Evolutionary conservation across 305 asterid species (phyloP), one percentile per base, ranked within the genome.

Genomic region (Caryopteris hybrid): DNA sequence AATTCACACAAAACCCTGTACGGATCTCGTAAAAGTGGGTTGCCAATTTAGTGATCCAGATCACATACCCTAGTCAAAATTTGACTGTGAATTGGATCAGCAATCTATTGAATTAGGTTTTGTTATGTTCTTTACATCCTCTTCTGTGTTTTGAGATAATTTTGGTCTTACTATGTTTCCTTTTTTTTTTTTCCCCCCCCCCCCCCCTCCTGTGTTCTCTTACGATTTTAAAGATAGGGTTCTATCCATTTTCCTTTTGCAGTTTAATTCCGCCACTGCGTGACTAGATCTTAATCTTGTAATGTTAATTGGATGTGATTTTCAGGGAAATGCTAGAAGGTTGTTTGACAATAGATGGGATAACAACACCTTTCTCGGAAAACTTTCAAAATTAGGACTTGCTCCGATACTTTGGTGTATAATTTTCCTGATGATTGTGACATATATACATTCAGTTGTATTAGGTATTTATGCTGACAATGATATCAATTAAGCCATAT

Each of bases 241-340:
- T 47, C 42, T n/a, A 33, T 29, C 11, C 16, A 48, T 72, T 31
- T 60, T 58, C 55, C 67, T 23, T 33, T 43, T 55, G 43, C 43
- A 46, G 17, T 61, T 25, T 55, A 3, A 43, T 43, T 62, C 13
- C 55, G 51, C 66, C 54, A 38, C 34, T 53, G 21, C 31, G n/a
- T 46, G 69, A 43, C 41, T 58, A 4, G 21, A 8, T 64, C 64
- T 57, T 34, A 57, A 23, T 68, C 54, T 53, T 38, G 16, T 65
- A 20, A 43, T 61, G 50, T 51, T 72, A 52, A 36, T 54, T 54
- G 71, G 70, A 39, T 75, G 76, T 69, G 61, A 43, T 80, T 47
- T 86, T 74, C 87, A 94, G 99, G 97, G 96, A 56, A 94, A 94
- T 60, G 96, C 99, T 43, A 85, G 96, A 80, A 86, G 79, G 78